A percentile compares a stretch with the other conserved stretches of the same genome.
These are phyloP conservation scores for Hypericum perforatum DNA, from an alignment of 345 rosid genomes.

Conservation along the genomic window DNA sequence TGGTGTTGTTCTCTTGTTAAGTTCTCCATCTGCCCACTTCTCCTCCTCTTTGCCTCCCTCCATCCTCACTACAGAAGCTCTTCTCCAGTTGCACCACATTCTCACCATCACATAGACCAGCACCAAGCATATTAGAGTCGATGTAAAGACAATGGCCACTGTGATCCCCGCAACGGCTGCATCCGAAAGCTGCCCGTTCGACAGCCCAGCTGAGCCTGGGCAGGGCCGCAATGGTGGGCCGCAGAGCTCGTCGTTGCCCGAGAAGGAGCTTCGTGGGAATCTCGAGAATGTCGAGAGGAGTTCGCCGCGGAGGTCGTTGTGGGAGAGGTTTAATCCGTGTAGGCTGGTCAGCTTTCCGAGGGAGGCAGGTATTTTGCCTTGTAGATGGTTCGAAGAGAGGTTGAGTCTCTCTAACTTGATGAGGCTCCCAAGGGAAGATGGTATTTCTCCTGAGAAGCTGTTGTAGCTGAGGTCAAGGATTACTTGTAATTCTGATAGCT, in stretches of 20 bases:
- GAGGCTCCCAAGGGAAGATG: slow-evolving; percentile 53
- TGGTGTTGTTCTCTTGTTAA: slow-evolving; percentile 25
- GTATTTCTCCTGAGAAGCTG: slow-evolving; percentile 48
- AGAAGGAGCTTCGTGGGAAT: slow-evolving; percentile 49
- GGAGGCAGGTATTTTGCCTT: slow-evolving; percentile 50
- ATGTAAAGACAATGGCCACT: slow-evolving; percentile 46
- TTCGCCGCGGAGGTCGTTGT: slow-evolving; percentile 57
- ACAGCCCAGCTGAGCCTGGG: slow-evolving; percentile 14
- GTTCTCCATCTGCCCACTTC: slow-evolving; percentile 27
- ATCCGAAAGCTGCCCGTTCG: slow-evolving; percentile 25
- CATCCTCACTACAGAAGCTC: slow-evolving; percentile 30
- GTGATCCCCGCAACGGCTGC: slow-evolving; percentile 34
- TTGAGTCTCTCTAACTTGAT: slow-evolving; percentile 60
- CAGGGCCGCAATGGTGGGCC: slow-evolving; percentile 55
- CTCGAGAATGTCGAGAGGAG: slow-evolving; percentile 45
- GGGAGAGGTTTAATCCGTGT: slow-evolving; percentile 58
- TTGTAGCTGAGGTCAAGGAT: slow-evolving; percentile 67
- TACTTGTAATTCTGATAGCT: slow-evolving; percentile 67
- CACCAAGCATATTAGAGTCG: slow-evolving; percentile 45
- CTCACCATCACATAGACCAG: slow-evolving; percentile 58
- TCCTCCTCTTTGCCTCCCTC: slow-evolving; percentile 31
- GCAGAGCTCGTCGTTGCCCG: slow-evolving; percentile 41
- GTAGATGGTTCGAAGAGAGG: slow-evolving; percentile 56
- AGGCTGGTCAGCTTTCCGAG: slow-evolving; percentile 71
- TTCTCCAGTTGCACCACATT: slow-evolving; percentile 59